Evolutionary conservation across 192 early-diverging fungal genomes (phyloP).

Genomic region (Linnemannia zychae): DNA sequence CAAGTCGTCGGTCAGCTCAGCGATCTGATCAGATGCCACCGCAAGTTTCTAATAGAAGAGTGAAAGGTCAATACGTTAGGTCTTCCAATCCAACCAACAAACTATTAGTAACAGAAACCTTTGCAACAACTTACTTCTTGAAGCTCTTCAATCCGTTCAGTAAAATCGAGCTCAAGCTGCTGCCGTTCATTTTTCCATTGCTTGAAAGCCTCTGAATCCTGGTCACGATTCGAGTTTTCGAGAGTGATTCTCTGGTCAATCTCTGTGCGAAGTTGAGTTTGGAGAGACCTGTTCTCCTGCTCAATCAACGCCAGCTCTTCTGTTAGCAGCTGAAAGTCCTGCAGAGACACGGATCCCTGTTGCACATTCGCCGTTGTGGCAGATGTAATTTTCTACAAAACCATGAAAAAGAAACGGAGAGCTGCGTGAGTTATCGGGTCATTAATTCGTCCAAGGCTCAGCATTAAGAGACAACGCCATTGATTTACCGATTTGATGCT

Average conservation of each 20-base stretch:
- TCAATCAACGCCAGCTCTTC: constrained; percentile 35
- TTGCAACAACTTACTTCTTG: constrained; percentile 45
- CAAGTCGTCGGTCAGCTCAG: constrained; percentile 38
- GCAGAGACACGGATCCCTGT: constrained; percentile 8
- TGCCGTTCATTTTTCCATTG: constrained; percentile 39
- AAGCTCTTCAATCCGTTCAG: constrained; percentile 37
- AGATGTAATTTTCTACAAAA: constrained; percentile 36
- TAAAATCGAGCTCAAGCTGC: constrained; percentile 35
- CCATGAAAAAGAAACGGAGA: neutral
- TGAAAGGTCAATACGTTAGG: neutral
- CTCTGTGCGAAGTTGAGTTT: constrained; percentile 33
- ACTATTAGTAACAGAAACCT: neutral
- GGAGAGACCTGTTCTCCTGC: constrained; percentile 33
- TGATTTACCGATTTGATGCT: constrained; percentile 43
- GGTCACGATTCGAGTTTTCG: constrained; percentile 11
- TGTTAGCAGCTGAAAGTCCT: constrained; percentile 27
- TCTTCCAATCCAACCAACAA: neutral
- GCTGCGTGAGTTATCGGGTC: neutral
- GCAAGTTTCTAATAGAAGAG: constrained; percentile 38
- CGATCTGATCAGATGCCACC: constrained; percentile 41
- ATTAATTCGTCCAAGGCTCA: neutral
- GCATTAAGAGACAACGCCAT: neutral
- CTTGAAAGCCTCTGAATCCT: constrained; percentile 12
- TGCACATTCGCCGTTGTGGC: constrained; percentile 4
- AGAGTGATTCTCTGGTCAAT: constrained; percentile 21